Evolutionary conservation across 768 basidiomycete genomes (phyloP).

Genomic region (Megacollybia marginata): DNA sequence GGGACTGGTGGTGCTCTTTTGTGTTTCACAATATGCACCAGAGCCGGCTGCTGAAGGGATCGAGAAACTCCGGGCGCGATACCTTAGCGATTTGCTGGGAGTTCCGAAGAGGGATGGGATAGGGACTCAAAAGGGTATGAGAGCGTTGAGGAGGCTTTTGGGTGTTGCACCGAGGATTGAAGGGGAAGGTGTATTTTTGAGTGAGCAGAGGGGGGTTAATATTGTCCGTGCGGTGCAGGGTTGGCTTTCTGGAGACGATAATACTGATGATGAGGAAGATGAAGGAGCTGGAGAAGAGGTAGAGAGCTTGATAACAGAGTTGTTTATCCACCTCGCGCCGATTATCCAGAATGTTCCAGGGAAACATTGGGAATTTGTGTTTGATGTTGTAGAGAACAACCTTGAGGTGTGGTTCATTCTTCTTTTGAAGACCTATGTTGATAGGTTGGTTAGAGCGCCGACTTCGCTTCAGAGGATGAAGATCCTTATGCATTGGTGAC

Average conservation of each 20-base stretch:
- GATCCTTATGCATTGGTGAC: slow-evolving; percentile 53
- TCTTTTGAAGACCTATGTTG: too few species aligned
- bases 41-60: slow-evolving; percentile 54
- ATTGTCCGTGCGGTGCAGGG: slow-evolving; percentile 75
- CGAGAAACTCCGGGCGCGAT: slow-evolving; percentile 81
- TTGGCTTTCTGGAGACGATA: slow-evolving; percentile 64
- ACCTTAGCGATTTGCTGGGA: slow-evolving; percentile 74
- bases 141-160: slow-evolving; percentile 58
- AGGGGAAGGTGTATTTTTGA: slow-evolving; percentile 76
- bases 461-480: slow-evolving; percentile 38
- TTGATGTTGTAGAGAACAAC: slow-evolving; percentile 82
- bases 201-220: slow-evolving; percentile 80
- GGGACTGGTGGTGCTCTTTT: slow-evolving; percentile 50
- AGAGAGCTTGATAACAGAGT: slow-evolving; percentile 66
- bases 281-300: slow-evolving; percentile 57
- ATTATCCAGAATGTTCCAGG: slow-evolving; percentile 84
- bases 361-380: slow-evolving; percentile 88
- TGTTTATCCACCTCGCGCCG: slow-evolving; percentile 74
- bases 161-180: slow-evolving; percentile 62
- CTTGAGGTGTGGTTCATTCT: slow-evolving; percentile 56
- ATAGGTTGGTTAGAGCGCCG: slow-evolving; percentile 24
- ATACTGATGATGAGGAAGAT: slow-evolving; percentile 43
- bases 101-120: slow-evolving; percentile 40
- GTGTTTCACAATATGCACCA: slow-evolving; percentile 52
- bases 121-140: slow-evolving; percentile 64